phyloP scores from a whole-genome alignment of 2,329 filamentous ascomycete genomes.

The Fusarium pseudonygamai region DNA sequence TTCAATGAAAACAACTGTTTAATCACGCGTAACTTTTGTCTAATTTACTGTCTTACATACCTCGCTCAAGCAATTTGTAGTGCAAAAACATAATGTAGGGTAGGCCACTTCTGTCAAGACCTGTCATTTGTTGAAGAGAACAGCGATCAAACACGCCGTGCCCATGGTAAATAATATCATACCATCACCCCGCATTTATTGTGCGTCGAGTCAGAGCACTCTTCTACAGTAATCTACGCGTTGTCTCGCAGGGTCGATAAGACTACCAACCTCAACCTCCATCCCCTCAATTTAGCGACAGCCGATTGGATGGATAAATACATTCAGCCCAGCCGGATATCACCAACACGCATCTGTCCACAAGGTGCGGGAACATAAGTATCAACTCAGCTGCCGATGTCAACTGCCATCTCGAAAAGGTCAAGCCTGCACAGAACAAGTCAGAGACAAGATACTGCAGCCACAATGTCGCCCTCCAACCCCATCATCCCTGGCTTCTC shows the following conservation, averaged over 20 bases:
- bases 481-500: constrained; percentile 22
- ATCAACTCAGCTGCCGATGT: not conserved
- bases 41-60: too few relatives aligned
- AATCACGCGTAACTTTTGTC: too few relatives aligned
- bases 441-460: not conserved
- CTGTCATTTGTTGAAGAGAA: too few relatives aligned
- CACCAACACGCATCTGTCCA: not conserved
- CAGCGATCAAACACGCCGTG: not conserved
- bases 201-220: too few relatives aligned
- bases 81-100: too few relatives aligned
- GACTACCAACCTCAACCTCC: accelerated
- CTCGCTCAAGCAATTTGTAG: too few relatives aligned
- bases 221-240: accelerated
- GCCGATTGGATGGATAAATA: constrained; percentile 14
- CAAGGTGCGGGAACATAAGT: not conserved
- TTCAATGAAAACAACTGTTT: too few relatives aligned
- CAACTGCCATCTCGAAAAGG: not conserved
- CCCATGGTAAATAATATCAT: not conserved
- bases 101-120: too few relatives aligned
- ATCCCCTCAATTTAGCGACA: not conserved
- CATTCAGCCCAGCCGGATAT: not conserved
- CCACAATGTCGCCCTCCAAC: constrained; percentile 8
- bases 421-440: not conserved
- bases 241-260: not conserved
- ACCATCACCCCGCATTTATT: not conserved